Evolutionary conservation across 305 asterid species (phyloP), one percentile per base, ranked within the genome.

Genomic region (Fraxinus latifolia): DNA sequence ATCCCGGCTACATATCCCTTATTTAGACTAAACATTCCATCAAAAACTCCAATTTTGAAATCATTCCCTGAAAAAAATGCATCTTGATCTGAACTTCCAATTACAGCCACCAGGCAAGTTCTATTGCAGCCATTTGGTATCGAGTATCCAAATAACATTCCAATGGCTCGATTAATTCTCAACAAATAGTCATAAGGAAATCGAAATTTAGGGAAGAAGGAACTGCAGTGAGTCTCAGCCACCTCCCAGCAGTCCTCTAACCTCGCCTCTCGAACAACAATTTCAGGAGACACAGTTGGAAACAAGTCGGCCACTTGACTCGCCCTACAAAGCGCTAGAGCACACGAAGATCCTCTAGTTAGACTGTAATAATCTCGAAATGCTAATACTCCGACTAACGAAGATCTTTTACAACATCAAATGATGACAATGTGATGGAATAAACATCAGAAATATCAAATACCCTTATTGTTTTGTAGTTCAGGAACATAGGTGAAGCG

Each of bases 171-270:
- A 83, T 95, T 94, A 7, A 95, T 84, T 89, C 97, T 88, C 88
- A 94, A 84, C 39, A 93, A 91, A 60, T 93, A 91, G 90, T 94
- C 96, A 19, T 92, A 88, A 71, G 97, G 98, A 82, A 95, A 95
- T 11, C 95, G 84, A 83, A 88, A 93, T 34, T 86, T 90, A 0
- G 98, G 99, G 86, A 92, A 95, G 95, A 95, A 95, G 67, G 93
- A 89, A 83, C 95, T 95, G 88, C 97, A 95, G 86, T 94, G 97
- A 2, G 98, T 95, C 87, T 95, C 99, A 8, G 95, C 96, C 12
- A 95, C 96, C 90, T 94, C 98, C 99, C 99, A 95, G 87, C 92
- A 94, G 89, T 95, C 99, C 83, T 94, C 99, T 82, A 92, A 82
- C 84, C 96, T 90, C 19, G 96, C 99, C 85, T 95, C 97, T 76